phyloP scores from a whole-genome alignment of 495 filamentous ascomycete species.

The Acidomyces sp. region DNA sequence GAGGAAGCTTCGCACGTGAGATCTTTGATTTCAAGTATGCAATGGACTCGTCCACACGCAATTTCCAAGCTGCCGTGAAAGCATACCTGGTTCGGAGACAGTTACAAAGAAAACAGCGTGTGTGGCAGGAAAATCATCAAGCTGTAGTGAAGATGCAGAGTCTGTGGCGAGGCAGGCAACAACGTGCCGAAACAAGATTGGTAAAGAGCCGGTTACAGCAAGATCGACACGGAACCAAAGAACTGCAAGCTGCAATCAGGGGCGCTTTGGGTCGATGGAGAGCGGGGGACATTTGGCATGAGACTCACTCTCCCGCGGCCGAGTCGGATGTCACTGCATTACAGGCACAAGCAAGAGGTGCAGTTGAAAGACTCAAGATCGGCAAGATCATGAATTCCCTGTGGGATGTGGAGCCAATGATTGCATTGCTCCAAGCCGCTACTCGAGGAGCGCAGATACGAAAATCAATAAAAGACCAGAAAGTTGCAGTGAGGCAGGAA shows the following conservation, averaged over 20 bases:
- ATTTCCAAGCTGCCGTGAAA: slow-evolving; percentile 67
- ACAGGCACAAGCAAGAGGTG: slow-evolving; percentile 52
- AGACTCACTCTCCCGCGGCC: slow-evolving; percentile 30
- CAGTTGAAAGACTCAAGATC: slow-evolving; percentile 39
- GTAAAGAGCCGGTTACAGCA: slow-evolving; percentile 48
- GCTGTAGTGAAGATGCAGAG: slow-evolving; percentile 75
- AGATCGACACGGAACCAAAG: slow-evolving; percentile 43
- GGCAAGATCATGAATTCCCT: slow-evolving; percentile 36
- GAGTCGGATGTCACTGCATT: slow-evolving; percentile 50
- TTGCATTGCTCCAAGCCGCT: slow-evolving; percentile 58
- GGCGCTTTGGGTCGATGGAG: slow-evolving; percentile 28
- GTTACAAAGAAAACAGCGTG: slow-evolving; percentile 45
- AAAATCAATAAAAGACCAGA: neutral
- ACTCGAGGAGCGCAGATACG: slow-evolving; percentile 36
- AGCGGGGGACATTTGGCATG: slow-evolving; percentile 27
- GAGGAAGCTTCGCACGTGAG: slow-evolving; percentile 67
- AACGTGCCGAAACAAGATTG: slow-evolving; percentile 51
- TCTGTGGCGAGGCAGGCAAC: slow-evolving; percentile 63
- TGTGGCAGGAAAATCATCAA: slow-evolving; percentile 56
- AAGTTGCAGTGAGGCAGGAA: slow-evolving; percentile 3
- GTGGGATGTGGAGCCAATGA: slow-evolving; percentile 34
- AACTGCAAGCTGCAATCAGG: slow-evolving; percentile 39
- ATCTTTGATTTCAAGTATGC: slow-evolving; percentile 60
- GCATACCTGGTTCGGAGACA: slow-evolving; percentile 64
- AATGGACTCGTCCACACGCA: slow-evolving; percentile 52